Base-by-base conservation (phyloP, 371 early-diverging fungal genomes). In the Choanephora cucurbitarum region DNA sequence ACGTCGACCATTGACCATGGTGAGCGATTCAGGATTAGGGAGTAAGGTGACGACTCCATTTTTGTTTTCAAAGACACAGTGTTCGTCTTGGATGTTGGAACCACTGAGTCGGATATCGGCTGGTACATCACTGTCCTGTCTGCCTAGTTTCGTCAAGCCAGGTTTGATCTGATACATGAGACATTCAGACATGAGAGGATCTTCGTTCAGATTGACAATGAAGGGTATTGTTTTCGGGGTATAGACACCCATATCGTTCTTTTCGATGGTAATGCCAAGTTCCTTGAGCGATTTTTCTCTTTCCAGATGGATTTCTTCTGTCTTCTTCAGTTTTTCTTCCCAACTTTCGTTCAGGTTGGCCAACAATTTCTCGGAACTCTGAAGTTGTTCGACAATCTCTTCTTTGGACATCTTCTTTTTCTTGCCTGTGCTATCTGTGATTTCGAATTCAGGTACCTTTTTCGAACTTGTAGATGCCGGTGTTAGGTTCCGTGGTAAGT, bases 161-260 rank as follows among this genome's bases (percentile, higher is more conserved):
- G 84, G 85, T 46, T 90, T 90, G 50, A 96, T 77, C 52, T 90
- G 88, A 67, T 94, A 94, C 42, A 96, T 86, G 13, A 96, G 70
- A 51, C 94, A 93, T 66, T 96, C 92, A 9, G 91, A 88, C 90
- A 92, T 89, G 44, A 90, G 82, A 15, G 94, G 93, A 67, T 96
- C 93, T 57, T 94, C 94, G 66, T 90, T 93, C 47, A 94, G 73
- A 57, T 94, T 96, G 51, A 94, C 88, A 42, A 96, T 75, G 69
- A 93, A 93, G 2, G 96, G 95, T 22, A 88, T 82, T 37, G 84
- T 84, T 50, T 90, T 89, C 2, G 96, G 94, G 1, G 91, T 86
- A 56, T 87, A 86, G 8, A 94, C 82, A 8, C 94, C 94, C 23
- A 91, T 85, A 18, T 88, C 82, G 49, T 84, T 84, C 46, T 87